Evolutionary conservation across 441 rosid species (phyloP).

Genomic region (Metrosideros polymorpha): DNA sequence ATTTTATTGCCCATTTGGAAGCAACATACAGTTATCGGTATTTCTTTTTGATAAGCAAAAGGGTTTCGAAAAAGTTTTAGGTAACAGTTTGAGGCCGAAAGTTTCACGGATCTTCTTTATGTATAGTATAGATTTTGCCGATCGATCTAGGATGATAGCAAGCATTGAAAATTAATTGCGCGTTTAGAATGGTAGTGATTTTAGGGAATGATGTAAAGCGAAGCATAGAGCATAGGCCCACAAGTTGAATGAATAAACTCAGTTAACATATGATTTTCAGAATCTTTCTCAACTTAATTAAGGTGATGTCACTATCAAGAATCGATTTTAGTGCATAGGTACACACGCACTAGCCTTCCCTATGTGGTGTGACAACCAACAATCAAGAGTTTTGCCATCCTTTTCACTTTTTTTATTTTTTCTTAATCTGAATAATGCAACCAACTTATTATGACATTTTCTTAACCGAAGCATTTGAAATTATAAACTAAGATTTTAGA

Average conservation of each 20-base stretch:
- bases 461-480: not conserved
- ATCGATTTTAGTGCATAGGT: not conserved
- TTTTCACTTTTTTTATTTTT: not conserved
- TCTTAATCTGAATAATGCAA: not conserved
- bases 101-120: not conserved
- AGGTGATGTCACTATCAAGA: not conserved
- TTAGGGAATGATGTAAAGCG: not conserved
- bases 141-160: not conserved
- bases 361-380: accelerated
- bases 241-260: not conserved
- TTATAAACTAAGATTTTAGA: not conserved
- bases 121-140: not conserved
- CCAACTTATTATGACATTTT: not conserved
- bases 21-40: not conserved
- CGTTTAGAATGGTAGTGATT: not conserved
- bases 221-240: not conserved
- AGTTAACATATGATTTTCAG: not conserved
- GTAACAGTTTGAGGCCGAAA: not conserved
- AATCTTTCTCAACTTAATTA: not conserved
- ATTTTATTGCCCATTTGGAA: not conserved
- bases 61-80: not conserved
- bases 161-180: not conserved
- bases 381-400: not conserved
- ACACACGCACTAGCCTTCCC: not conserved
- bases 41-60: not conserved